These are phyloP conservation scores for Isoetes taiwanensis DNA, from an alignment of 75 land plant species.

Conservation along the genomic window DNA sequence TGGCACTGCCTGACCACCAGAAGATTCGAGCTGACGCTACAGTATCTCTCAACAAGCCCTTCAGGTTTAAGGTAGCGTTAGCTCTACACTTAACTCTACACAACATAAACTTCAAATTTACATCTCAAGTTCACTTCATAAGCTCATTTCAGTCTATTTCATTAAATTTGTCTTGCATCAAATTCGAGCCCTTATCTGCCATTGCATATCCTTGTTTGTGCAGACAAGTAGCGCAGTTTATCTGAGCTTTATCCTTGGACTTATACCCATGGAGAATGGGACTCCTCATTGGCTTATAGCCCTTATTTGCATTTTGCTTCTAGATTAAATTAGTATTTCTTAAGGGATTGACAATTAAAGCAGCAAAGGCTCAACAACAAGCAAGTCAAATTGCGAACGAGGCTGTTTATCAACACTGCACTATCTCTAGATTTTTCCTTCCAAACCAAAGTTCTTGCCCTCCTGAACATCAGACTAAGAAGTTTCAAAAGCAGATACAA, in stretches of 20 bases:
- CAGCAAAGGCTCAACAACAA: slow-evolving; percentile 10
- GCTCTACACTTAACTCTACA: too few species aligned
- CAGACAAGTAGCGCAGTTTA: slow-evolving; percentile 4
- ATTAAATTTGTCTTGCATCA: slow-evolving; percentile 4
- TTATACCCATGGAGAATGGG: slow-evolving; percentile 16
- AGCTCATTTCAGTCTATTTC: background rate
- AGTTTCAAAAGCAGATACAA: background rate
- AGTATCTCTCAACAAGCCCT: too few species aligned
- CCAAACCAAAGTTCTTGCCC: slow-evolving; percentile 9
- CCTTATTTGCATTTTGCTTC: slow-evolving; percentile 15
- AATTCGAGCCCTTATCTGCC: slow-evolving; percentile 17
- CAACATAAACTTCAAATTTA: slow-evolving; percentile 6
- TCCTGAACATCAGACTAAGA: slow-evolving; percentile 12
- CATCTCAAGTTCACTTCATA: background rate
- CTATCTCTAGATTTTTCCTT: slow-evolving; percentile 16
- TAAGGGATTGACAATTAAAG: slow-evolving; percentile 1
- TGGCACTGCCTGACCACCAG: too few species aligned
- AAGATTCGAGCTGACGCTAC: too few species aligned
- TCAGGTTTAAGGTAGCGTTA: too few species aligned
- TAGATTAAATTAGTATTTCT: slow-evolving; percentile 15
- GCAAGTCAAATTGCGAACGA: slow-evolving; percentile 19
- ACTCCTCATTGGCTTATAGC: slow-evolving; percentile 10
- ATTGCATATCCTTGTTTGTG: slow-evolving; percentile 15
- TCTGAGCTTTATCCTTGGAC: slow-evolving; percentile 10
- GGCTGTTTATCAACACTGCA: slow-evolving; percentile 16